These are phyloP conservation scores for Clitopilus hobsonii DNA, from an alignment of 768 basidiomycete genomes.

Conservation along the genomic window DNA sequence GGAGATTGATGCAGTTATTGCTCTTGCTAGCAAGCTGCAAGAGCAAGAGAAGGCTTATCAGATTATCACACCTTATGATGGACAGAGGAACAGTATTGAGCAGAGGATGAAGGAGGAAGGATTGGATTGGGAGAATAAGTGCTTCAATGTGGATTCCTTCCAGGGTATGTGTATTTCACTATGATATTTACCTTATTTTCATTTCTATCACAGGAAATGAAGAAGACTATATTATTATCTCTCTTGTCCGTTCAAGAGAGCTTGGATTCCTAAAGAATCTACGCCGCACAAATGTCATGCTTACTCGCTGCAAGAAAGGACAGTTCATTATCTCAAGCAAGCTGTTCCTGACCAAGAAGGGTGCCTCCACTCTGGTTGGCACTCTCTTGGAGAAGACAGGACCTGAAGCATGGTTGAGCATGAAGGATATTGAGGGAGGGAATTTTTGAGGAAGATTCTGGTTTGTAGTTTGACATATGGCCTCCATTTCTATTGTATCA, in stretches of 20 bases:
- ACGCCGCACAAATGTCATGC: conserved; percentile 83
- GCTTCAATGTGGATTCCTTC: conserved; percentile 84
- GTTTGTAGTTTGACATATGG: not conserved
- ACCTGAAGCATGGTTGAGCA: conserved; percentile 31
- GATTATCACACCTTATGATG: conserved; percentile 82
- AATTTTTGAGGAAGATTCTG: conserved; percentile 19
- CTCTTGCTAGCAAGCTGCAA: conserved; percentile 55
- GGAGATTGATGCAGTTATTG: conserved; percentile 53
- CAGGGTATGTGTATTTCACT: conserved; percentile 50
- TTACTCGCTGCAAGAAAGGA: conserved; percentile 70
- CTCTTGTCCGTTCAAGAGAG: conserved; percentile 52
- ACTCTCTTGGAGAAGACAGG: conserved; percentile 32
- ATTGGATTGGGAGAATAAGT: conserved; percentile 62
- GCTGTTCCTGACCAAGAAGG: conserved; percentile 54
- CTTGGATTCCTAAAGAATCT: conserved; percentile 66
- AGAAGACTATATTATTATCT: conserved; percentile 72
- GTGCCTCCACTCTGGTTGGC: conserved; percentile 42
- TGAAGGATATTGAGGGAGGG: conserved; percentile 33
- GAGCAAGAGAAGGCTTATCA: conserved; percentile 42
- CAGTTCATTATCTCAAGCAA: conserved; percentile 72
- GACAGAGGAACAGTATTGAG: conserved; percentile 61
- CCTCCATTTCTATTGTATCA: conserved; percentile 1
- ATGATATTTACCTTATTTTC: conserved; percentile 4
- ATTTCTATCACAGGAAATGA: conserved; percentile 61
- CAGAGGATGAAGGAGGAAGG: conserved; percentile 41